Conservation (phyloP, 1,284 basidiomycete genomes). For the Sporisorium scitamineum region DNA sequence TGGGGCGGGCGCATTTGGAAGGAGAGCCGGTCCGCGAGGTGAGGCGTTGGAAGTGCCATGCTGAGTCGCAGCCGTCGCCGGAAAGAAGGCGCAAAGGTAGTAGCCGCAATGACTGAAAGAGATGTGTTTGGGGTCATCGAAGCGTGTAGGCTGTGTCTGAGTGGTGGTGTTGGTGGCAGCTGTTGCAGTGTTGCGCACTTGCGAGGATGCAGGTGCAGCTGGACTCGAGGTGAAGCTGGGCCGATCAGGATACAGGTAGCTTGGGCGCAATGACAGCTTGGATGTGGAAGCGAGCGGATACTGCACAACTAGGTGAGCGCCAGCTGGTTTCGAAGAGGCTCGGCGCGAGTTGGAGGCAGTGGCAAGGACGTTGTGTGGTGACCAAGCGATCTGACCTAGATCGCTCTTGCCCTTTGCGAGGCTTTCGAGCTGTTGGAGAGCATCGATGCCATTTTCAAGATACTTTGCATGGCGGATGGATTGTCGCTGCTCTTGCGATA, state of each 20-base stretch:
- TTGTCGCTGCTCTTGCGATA: slow-evolving; percentile 22
- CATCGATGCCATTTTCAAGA: slow-evolving; percentile 24
- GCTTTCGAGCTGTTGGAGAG: slow-evolving; percentile 17
- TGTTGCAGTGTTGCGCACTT: not conserved
- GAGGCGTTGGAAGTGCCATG: not conserved
- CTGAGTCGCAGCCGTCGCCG: not conserved
- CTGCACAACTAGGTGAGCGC: slow-evolving; percentile 33
- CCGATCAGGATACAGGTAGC: slow-evolving; percentile 30
- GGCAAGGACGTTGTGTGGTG: slow-evolving; percentile 37
- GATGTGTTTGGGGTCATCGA: slow-evolving; percentile 36
- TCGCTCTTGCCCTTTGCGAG: slow-evolving; percentile 10
- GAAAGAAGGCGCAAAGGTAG: slow-evolving; percentile 45
- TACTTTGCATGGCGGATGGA: slow-evolving; percentile 30
- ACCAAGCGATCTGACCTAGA: slow-evolving; percentile 40
- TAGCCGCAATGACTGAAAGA: slow-evolving; percentile 52
- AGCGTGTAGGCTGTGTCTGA: not conserved
- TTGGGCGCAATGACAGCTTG: slow-evolving; percentile 4
- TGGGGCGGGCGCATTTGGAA: not conserved
- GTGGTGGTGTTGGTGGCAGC: not conserved
- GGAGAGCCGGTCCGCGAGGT: not conserved
- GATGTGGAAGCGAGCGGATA: slow-evolving; percentile 18
- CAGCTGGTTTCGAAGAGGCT: slow-evolving; percentile 8
- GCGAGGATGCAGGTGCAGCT: slow-evolving; percentile 8
- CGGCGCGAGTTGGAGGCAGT: slow-evolving; percentile 30
- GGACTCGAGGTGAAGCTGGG: slow-evolving; percentile 4